Evolutionary conservation across 176 grass and related monocot genomes (phyloP).

Genomic region (Panicum miliaceum): DNA sequence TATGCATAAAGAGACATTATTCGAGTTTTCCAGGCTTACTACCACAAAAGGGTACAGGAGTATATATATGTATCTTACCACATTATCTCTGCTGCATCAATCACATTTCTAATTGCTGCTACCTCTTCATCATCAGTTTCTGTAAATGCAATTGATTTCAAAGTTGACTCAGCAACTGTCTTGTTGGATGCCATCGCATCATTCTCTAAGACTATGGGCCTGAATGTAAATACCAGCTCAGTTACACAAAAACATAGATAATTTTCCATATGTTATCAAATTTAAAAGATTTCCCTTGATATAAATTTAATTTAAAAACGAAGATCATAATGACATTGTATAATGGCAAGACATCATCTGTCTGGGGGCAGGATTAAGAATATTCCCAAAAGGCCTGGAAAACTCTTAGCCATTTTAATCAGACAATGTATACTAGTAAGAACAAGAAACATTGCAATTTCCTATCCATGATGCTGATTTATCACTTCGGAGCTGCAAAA

Average conservation of each 20-base stretch:
- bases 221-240: slow-evolving; percentile 10
- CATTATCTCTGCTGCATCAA: slow-evolving; percentile 5
- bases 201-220: slow-evolving; percentile 20
- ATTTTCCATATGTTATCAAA: neutral
- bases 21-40: neutral
- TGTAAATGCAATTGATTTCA: neutral
- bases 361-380: neutral
- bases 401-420: neutral
- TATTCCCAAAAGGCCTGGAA: neutral
- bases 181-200: neutral
- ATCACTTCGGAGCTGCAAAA: neutral
- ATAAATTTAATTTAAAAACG: neutral
- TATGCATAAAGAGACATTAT: neutral
- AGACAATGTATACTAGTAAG: neutral
- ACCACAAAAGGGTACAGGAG: neutral
- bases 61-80: neutral
- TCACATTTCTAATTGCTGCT: slow-evolving; percentile 2
- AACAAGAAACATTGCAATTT: neutral
- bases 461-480: neutral
- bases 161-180: neutral
- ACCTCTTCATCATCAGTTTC: neutral
- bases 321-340: neutral
- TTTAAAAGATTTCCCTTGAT: neutral
- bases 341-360: neutral
- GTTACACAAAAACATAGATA: neutral